Evolutionary conservation across 2,329 filamentous ascomycete genomes (phyloP), one percentile per base, ranked within the genome.

Genomic region (Alternaria brassicicola): DNA sequence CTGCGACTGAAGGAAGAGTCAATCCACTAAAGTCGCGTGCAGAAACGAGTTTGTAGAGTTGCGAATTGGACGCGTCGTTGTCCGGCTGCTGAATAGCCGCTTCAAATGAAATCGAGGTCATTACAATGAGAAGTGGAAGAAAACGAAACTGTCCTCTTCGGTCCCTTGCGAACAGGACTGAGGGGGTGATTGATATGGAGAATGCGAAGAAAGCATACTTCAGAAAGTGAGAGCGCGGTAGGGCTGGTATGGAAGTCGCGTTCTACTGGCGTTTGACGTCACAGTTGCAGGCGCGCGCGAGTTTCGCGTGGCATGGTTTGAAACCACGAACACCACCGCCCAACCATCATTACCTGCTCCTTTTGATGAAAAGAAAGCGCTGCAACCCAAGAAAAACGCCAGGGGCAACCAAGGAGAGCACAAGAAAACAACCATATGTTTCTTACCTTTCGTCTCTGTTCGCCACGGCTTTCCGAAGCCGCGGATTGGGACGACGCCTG

Each of bases 41-140:
- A n/a, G 61, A 47, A 33, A 67, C 52, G 17, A 76, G 62, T 2
- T 55, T 19, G 38, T 60, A 41, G 12, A 76, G 62, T 8, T 52
- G 55, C 28, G 49, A 36, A 33, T 65, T 56, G 12, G 67, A 67
- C 25, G 61, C 62, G 55, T 64, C 51, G 53, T 59, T 55, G 47
- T 73, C 71, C n/a, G 60, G 63, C 15, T 56, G 54, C 15, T 53
- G 46, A 31, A 76, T 68, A 19, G 63, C 68, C 28, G 57, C 61
- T 43, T 70, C 67, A 51, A 71, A 63, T 4, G 52, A 41, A 52
- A 41, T 49, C 26, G 57, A 61, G 23, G 55, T 61, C 66, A 68
- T 69, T 46, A 56, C 55, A 49, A 36, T 23, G 19, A 42, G 21
- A 47, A 15, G 17, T 9, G 30, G 13, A 45, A 36, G 21, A 39